Evolutionary conservation across 208 protist species (phyloP).

Genomic region (Crithidia mellificae): DNA sequence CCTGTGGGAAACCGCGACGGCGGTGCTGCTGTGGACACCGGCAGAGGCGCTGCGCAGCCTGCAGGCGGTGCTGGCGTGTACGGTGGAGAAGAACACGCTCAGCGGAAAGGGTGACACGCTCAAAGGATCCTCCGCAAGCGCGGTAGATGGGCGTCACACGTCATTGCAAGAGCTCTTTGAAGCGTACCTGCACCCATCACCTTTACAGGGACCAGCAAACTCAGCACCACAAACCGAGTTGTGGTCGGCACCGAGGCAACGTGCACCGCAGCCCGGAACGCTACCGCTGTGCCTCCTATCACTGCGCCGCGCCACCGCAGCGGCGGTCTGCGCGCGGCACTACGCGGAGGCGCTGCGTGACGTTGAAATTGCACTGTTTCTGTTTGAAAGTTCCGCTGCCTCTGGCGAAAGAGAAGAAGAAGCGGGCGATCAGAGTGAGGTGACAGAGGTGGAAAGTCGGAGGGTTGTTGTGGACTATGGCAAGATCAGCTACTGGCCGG

Average conservation of each 20-base stretch:
- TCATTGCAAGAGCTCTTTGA: conserved; percentile 18
- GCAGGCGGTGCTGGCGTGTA: neutral
- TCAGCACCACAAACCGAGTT: too few species aligned
- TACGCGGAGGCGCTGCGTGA: conserved; percentile 25
- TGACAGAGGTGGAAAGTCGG: neutral
- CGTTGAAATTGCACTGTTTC: conserved; percentile 9
- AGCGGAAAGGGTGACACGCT: neutral
- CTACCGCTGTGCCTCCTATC: conserved; percentile 25
- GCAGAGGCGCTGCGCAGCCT: conserved; percentile 10
- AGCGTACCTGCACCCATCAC: neutral
- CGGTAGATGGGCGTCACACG: neutral
- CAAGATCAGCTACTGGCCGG: neutral
- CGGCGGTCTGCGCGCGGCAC: conserved; percentile 17
- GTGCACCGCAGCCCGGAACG: conserved; percentile 5
- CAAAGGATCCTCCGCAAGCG: neutral
- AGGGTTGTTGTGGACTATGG: neutral
- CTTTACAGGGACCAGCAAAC: too few species aligned
- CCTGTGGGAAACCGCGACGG: conserved; percentile 28
- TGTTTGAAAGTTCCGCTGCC: conserved; percentile 6
- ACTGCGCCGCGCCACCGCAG: conserved; percentile 16
- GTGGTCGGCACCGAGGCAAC: too few species aligned
- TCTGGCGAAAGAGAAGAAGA: too few species aligned
- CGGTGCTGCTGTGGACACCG: conserved; percentile 10
- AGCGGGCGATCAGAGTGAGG: neutral
- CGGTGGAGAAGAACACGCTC: neutral